Base-by-base conservation (phyloP, 495 filamentous ascomycete genomes). In the Glarea lozoyensis region DNA sequence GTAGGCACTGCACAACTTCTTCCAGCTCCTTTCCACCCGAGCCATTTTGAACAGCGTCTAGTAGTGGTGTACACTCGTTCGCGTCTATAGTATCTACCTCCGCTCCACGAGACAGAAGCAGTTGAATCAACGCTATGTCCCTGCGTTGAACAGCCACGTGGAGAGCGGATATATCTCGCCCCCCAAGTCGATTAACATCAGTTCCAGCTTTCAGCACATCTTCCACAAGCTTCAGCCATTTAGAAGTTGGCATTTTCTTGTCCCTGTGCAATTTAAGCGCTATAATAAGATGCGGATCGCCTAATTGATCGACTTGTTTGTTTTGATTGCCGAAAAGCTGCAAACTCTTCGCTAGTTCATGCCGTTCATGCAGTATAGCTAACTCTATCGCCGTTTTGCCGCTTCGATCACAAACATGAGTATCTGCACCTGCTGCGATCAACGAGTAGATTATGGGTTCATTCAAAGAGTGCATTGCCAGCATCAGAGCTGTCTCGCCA, bases 101-200 rank as follows among this genome's bases (percentile, higher is more conserved):
- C n/a, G 56, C 59, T 20, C 54, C 54, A 18, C 43, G 37, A 7
- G 54, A 29, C 12, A 62, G 22, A 2, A 61, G 42, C 13, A 49
- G 9, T 22, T 20, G 18, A 13, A 52, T 46, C 3, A 57, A 45
- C 5, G 34, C 50, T 18, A 33, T 29, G 43, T 47, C 40, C 5
- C 56, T 54, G 4, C 21, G 3, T 19, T 20, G 18, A 10, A 20
- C 17, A 13, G 31, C 31, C 4, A 13, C 4, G 6, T 32, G 13
- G 1, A 21, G 24, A 10, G 59, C 56, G 29, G 51, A 54, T 17
- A 47, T 40, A 31, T 53, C 39, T 12, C 22, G 16, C 5, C 19
- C 35, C 57, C 38, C 9, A 4, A 10, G 31, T 16, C 6, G 4
- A 34, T 34, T 34, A 4, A 13, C 5, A 34, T 34, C n/a, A 11